Conservation (phyloP, 2,329 filamentous ascomycete genomes). For the Akanthomyces dipterigenus region DNA sequence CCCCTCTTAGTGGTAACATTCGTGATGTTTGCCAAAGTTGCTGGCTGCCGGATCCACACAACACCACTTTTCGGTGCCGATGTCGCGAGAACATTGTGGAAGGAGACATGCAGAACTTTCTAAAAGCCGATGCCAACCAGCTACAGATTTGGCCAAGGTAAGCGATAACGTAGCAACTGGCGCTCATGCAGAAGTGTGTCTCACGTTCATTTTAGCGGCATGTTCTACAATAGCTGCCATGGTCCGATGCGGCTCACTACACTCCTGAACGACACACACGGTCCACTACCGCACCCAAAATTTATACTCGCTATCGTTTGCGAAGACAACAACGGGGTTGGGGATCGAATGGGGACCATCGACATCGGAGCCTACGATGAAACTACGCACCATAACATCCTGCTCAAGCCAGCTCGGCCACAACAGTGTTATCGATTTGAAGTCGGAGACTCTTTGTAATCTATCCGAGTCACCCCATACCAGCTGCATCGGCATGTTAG, state of each 20-base stretch:
- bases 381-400: not conserved
- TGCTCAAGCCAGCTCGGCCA: not conserved
- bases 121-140: not conserved
- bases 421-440: not conserved
- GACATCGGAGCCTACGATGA: not conserved
- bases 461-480: too few relatives aligned
- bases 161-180: not conserved
- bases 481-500: too few relatives aligned
- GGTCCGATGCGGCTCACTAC: not conserved
- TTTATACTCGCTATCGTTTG: not conserved
- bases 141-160: not conserved
- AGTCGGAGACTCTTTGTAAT: too few relatives aligned
- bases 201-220: not conserved
- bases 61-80: not conserved
- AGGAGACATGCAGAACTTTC: not conserved
- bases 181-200: not conserved
- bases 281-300: not conserved
- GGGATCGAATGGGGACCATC: not conserved
- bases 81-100: not conserved
- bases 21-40: not conserved
- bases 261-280: not conserved
- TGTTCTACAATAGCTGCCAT: not conserved
- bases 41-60: not conserved
- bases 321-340: not conserved
- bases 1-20: not conserved